Base-by-base conservation (phyloP, 2,329 filamentous ascomycete species). In the Thelonectria olida region DNA sequence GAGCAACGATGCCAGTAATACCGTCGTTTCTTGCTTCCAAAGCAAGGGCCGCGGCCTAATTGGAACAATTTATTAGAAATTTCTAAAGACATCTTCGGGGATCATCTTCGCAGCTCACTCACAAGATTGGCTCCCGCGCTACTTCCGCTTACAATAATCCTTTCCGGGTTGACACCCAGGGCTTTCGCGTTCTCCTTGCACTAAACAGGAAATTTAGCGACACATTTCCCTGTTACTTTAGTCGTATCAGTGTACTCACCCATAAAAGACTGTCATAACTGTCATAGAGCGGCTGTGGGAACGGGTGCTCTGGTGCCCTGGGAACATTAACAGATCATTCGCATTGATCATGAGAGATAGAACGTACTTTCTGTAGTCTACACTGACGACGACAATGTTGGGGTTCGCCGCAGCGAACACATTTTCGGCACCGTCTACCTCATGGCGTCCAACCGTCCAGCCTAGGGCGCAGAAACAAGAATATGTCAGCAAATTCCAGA, bases 341-440 rank as follows among this genome's bases (percentile, higher is more conserved):
- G n/a, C n/a, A n/a, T n/a, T n/a, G n/a, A n/a, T n/a, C n/a, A n/a
- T n/a, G n/a, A n/a, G n/a, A n/a, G n/a, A 1, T 1, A n/a, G 20
- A 10, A 53, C 69, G 45, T 13, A 69, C 69, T 41, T 25, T 17
- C 69, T 38, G 15, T 72, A 72, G 5, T 69, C 61, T 1, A 72
- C 62, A 13, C 70, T 72, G 1, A 67, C 70, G 1, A 72, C 67
- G 1, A 72, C 55, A 9, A 72, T 62, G 2, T 61, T 44, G 12
- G 51, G 41, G 6, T 65, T 58, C 0, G 15, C 56, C 0, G 68
- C 68, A 7, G 64, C 67, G 39, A 67, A 62, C 2, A 68, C 60
- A 23, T 71, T 72, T 3, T 72, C 70, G 0, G 56, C 28, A 0
- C 67, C 70, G 22, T 72, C 70, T 3, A 62, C 47, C n/a, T 71